Base-by-base conservation (phyloP, 176 grass and related monocot species). In the Poa pratensis region DNA sequence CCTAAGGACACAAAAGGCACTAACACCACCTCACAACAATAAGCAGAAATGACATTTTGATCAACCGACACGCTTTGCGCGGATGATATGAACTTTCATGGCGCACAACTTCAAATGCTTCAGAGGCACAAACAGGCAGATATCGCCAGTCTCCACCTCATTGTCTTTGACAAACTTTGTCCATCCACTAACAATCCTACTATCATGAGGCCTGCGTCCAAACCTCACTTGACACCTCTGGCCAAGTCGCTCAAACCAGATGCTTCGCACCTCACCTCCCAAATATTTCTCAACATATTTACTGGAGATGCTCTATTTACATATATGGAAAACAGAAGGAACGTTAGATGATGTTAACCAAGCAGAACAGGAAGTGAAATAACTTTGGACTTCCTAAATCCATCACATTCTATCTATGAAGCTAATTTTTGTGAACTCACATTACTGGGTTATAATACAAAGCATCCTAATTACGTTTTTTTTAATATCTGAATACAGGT, bases 21-120 rank as follows among this genome's bases (percentile, higher is more conserved):
- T 49, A 73, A 28, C 43, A 28, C 23, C 70, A 50, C 70, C 70
- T 50, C 23, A 27, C 17, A 48, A 50, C 46, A 73, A 27, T 65
- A 34, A 50, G 15, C 23, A 75, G 46, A 30, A 50, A 10, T 52
- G 46, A 45, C 70, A 49, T 50, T 73, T 17, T 30, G 48, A 30
- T 75, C 26, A 75, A 75, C 46, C 52, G 72, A 18, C 48, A 27
- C 3, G 2, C 23, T 74, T 74, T 28, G 71, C 16, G 1, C 8
- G 24, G 72, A 75, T 75, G 48, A 75, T 75, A 52, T 75, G 72
- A 30, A 75, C 72, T 75, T 75, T 75, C 72, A 75, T 52, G 8
- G 72, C 2, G 4, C 46, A 19, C 46, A 52, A 32, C 8, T 75
- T 52, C 46, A 15, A 46, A 52, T 49, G 72, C 8, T 50, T 30